A percentile compares a stretch with the other conserved stretches of the same genome.
phyloP scores from a whole-genome alignment of 441 rosid genomes.

The Pelargonium fulgidum region DNA sequence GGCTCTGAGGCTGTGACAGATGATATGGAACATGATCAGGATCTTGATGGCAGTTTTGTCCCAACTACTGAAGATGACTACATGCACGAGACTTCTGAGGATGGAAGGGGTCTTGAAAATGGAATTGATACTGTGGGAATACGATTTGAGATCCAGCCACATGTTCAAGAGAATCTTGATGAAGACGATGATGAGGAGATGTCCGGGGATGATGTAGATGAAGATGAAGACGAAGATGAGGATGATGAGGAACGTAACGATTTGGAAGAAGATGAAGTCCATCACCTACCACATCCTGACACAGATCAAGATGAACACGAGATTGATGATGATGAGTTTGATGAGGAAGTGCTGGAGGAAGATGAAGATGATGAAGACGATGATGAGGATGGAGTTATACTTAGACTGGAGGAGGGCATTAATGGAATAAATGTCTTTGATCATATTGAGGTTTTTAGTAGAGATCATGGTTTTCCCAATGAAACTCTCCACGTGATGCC shows the following conservation, averaged over 20 bases:
- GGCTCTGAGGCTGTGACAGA: constrained; percentile 83
- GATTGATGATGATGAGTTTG: constrained; percentile 88
- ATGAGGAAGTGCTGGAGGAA: constrained; percentile 93
- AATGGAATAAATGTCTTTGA: constrained; percentile 94
- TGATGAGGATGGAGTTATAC: constrained; percentile 88
- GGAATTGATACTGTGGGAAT: constrained; percentile 65
- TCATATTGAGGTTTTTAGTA: constrained; percentile 85
- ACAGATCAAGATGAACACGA: constrained; percentile 98
- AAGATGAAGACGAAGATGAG: constrained; percentile 65
- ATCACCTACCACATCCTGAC: constrained; percentile 86
- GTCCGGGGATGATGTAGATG: constrained; percentile 87
- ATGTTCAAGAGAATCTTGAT: constrained; percentile 69
- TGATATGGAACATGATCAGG: constrained; percentile 98
- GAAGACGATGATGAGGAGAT: constrained; percentile 92
- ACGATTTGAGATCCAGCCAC: constrained; percentile 76
- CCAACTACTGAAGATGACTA: constrained; percentile 71
- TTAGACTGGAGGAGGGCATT: constrained; percentile 86
- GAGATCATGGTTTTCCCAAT: constrained; percentile 77
- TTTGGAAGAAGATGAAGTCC: constrained; percentile 81
- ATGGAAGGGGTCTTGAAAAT: constrained; percentile 67
- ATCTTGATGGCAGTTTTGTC: constrained; percentile 71
- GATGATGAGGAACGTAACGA: constrained; percentile 80
- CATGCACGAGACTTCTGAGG: constrained; percentile 87
- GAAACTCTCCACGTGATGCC: constrained; percentile 97
- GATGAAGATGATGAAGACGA: constrained; percentile 94